Evolutionary conservation across 805 yeast genomes (phyloP), one percentile per base, ranked within the genome.

Genomic region (Candida dendrica): DNA sequence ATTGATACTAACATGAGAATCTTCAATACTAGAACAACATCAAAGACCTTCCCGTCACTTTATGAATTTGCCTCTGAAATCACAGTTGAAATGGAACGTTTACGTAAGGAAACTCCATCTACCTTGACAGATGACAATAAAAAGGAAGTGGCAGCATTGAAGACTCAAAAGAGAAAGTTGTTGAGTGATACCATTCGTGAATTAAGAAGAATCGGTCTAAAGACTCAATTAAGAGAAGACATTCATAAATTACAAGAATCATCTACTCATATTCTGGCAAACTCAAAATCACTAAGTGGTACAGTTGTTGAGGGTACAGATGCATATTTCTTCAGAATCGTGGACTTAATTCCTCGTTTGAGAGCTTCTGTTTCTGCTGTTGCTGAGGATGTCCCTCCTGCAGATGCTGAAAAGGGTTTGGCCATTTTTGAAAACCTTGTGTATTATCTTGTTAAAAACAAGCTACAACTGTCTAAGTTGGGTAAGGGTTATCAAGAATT

Each of bases 311-410:
- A 65, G 11, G 69, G 68, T 0, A 82, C 81, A 52, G 74, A 69
- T 51, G 48, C 57, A 0, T 74, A 75, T 50, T 89, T 77, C 62
- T 84, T 75, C 65, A 71, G 86, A 45, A 60, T 87, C 8, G 61
- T 93, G 31, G 98, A 93, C 51, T 56, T 90, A 22, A 61, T 91
- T 36, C 97, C 97, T 3, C 70, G 91, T 37, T 64, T 91, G 43
- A 73, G 95, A 53, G 73, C 81, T 16, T 65, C 85, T 2, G 79
- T 81, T 10, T 60, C 77, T 2, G 68, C 68, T 13, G 75, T 80
- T 13, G 74, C 80, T 8, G 83, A 77, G 7, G 97, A 88, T 51
- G 78, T 86, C 19, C 93, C 96, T 3, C 73, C 72, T 13, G 66
- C 74, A 2, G 95, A 84, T 56, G 74, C 85, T 26, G 84, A 79